phyloP scores from a whole-genome alignment of 345 rosid species.

The Triadica sebifera region DNA sequence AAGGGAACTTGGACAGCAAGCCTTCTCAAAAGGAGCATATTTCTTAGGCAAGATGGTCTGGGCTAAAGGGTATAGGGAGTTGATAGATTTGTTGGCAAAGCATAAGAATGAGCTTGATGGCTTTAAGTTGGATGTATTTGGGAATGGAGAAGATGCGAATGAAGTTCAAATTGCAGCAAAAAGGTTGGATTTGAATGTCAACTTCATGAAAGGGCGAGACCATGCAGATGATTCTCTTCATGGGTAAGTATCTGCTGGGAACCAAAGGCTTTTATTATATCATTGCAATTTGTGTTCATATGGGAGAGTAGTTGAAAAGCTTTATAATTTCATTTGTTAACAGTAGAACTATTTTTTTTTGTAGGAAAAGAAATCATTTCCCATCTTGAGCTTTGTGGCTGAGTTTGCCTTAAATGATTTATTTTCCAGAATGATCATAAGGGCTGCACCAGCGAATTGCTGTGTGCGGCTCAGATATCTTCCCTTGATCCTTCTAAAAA shows the following conservation, averaged over 20 bases:
- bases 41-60: conserved; percentile 98
- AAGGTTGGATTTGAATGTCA: conserved; percentile 68
- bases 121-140: conserved; percentile 87
- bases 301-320: background rate
- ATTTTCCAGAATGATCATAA: too few species aligned
- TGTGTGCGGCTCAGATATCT: background rate
- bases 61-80: conserved; percentile 98
- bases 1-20: conserved; percentile 82
- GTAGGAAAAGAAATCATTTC: too few species aligned
- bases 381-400: background rate
- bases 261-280: background rate
- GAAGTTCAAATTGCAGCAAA: conserved; percentile 79
- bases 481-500: background rate
- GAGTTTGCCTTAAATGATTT: background rate
- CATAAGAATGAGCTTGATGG: conserved; percentile 77
- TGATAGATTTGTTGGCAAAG: conserved; percentile 77
- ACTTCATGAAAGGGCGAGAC: conserved; percentile 85
- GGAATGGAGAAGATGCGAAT: conserved; percentile 91
- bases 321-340: background rate
- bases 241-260: conserved; percentile 46
- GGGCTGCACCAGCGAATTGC: too few species aligned
- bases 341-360: background rate
- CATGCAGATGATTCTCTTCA: conserved; percentile 94
- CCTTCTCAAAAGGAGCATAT: conserved; percentile 95
- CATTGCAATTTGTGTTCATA: background rate